Conservation (phyloP, 129 eudicot genomes). For the Chrysanthemum makinoi region DNA sequence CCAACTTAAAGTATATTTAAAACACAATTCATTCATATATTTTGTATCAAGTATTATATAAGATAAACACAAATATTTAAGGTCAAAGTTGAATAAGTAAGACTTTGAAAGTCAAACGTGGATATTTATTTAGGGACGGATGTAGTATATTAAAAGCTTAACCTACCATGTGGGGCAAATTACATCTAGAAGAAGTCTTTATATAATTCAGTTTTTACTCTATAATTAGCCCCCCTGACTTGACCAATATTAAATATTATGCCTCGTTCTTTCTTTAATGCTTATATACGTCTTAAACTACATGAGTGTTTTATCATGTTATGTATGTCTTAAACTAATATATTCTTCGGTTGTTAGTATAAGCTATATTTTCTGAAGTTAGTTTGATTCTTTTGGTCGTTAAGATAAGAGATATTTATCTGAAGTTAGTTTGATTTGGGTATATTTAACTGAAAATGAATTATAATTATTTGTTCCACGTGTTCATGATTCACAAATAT, state of each 20-base stretch:
- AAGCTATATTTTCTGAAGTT: neutral
- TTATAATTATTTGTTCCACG: neutral
- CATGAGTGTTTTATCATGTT: neutral
- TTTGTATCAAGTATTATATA: too few species aligned
- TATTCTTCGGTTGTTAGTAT: neutral
- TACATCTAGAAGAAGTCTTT: neutral
- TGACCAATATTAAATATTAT: slow-evolving; percentile 4
- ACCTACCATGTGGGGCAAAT: slow-evolving; percentile 14
- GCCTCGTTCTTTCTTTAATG: neutral
- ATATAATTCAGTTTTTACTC: slow-evolving; percentile 12
- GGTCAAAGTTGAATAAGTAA: too few species aligned
- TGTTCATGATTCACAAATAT: too few species aligned
- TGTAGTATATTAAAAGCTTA: neutral
- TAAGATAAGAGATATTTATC: too few species aligned
- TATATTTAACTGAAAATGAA: too few species aligned
- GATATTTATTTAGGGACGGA: too few species aligned
- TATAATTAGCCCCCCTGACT: slow-evolving; percentile 18
- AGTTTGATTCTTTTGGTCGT: too few species aligned
- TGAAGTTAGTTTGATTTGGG: neutral
- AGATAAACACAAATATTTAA: too few species aligned
- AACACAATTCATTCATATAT: too few species aligned
- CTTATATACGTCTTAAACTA: neutral
- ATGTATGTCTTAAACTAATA: neutral
- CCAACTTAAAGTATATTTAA: too few species aligned
- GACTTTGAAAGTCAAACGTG: too few species aligned